phyloP scores from a whole-genome alignment of 306 rosid species.

The Lagenaria siceraria region DNA sequence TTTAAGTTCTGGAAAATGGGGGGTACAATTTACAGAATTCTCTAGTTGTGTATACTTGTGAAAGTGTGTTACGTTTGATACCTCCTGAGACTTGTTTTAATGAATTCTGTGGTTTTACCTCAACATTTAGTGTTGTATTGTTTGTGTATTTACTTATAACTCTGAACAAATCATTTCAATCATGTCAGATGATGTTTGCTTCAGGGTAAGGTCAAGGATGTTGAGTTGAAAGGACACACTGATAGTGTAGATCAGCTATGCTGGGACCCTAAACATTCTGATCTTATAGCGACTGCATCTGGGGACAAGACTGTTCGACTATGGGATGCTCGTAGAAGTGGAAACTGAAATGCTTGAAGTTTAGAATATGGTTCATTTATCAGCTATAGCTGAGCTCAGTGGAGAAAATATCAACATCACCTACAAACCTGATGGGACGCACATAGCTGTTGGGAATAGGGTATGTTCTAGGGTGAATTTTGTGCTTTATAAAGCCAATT shows the following conservation, averaged over 20 bases:
- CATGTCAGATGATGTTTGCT: conserved; percentile 4
- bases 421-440: conserved; percentile 91
- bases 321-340: conserved; percentile 94
- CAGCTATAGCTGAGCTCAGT: conserved; percentile 83
- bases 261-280: conserved; percentile 96
- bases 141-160: not conserved
- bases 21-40: not conserved
- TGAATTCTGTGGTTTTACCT: not conserved
- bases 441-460: conserved; percentile 89
- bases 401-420: conserved; percentile 95
- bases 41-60: not conserved
- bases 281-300: conserved; percentile 87
- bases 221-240: conserved; percentile 91
- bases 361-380: conserved; percentile 1
- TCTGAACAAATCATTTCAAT: conserved; percentile 6
- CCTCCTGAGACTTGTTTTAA: not conserved
- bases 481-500: not conserved
- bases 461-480: conserved; percentile 29
- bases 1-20: not conserved
- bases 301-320: conserved; percentile 95
- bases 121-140: not conserved
- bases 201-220: conserved; percentile 77
- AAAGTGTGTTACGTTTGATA: not conserved
- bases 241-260: conserved; percentile 99
- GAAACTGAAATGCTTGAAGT: not conserved